A percentile compares a stretch with the other conserved stretches of the same genome.
These are phyloP conservation scores for Prunus padus DNA, from an alignment of 306 rosid species.

Conservation along the genomic window DNA sequence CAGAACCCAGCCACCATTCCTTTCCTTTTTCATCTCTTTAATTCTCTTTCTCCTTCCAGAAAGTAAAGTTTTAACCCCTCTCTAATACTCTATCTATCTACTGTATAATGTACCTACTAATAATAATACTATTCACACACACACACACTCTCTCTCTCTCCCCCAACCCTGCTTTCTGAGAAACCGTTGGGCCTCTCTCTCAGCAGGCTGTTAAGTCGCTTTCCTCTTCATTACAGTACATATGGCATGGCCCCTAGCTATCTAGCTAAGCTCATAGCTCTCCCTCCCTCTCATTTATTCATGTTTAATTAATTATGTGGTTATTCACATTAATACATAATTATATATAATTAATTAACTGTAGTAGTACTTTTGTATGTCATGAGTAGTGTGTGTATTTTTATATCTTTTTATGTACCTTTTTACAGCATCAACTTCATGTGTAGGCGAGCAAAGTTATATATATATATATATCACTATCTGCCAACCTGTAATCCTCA, in stretches of 20 bases:
- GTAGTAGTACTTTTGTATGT: too few relatives aligned
- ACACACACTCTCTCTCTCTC: background rate
- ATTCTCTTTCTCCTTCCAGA: background rate
- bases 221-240: slow-evolving; percentile 1
- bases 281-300: slow-evolving; percentile 2
- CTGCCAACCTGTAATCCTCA: slow-evolving; percentile 9
- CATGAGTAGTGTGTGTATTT: too few relatives aligned
- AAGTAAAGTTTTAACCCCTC: background rate
- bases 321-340: too few relatives aligned
- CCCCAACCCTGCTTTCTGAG: slow-evolving; percentile 1
- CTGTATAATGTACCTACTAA: background rate
- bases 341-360: too few relatives aligned
- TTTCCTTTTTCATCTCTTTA: background rate
- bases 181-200: slow-evolving; percentile 21
- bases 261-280: background rate
- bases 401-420: background rate
- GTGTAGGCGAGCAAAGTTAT: background rate
- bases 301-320: background rate
- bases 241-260: background rate
- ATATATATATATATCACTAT: background rate
- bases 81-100: background rate
- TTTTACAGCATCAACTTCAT: background rate
- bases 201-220: background rate
- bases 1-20: slow-evolving; percentile 4
- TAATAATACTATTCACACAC: background rate